phyloP scores from a whole-genome alignment of 2,329 filamentous ascomycete genomes.

The Simplicillium sp. region DNA sequence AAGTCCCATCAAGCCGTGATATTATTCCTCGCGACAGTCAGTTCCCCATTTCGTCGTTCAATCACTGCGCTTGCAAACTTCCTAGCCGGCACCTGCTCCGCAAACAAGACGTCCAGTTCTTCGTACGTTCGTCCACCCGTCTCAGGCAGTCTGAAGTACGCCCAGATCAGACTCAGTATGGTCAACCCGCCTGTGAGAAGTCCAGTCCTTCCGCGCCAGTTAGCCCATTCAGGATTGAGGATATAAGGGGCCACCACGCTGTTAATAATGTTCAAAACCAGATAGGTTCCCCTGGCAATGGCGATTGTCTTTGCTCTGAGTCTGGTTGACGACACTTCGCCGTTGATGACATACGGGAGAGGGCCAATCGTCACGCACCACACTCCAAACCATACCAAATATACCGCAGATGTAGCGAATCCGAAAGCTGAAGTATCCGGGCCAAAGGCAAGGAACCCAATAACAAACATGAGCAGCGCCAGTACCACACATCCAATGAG shows the following conservation, averaged over 20 bases:
- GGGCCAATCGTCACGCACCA: conserved; percentile 24
- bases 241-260: conserved; percentile 14
- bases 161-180: conserved; percentile 30
- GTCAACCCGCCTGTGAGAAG: conserved; percentile 25
- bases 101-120: conserved; percentile 21
- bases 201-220: conserved; percentile 27
- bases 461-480: conserved; percentile 5
- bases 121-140: conserved; percentile 17
- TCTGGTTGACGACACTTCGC: conserved; percentile 22
- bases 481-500: conserved; percentile 6
- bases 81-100: conserved; percentile 19
- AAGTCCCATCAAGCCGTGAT: too few species aligned
- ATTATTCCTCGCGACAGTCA: too few species aligned
- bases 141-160: conserved; percentile 32
- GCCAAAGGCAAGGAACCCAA: conserved; percentile 2
- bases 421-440: not conserved
- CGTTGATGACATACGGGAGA: conserved; percentile 21
- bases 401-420: conserved; percentile 21
- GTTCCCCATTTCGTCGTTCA: too few species aligned
- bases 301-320: conserved; percentile 22
- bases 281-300: conserved; percentile 19
- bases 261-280: conserved; percentile 12
- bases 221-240: conserved; percentile 22
- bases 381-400: conserved; percentile 11
- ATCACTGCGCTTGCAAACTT: conserved; percentile 14